Conservation (phyloP, 257 asterid genomes). For the Capsicum baccatum region DNA sequence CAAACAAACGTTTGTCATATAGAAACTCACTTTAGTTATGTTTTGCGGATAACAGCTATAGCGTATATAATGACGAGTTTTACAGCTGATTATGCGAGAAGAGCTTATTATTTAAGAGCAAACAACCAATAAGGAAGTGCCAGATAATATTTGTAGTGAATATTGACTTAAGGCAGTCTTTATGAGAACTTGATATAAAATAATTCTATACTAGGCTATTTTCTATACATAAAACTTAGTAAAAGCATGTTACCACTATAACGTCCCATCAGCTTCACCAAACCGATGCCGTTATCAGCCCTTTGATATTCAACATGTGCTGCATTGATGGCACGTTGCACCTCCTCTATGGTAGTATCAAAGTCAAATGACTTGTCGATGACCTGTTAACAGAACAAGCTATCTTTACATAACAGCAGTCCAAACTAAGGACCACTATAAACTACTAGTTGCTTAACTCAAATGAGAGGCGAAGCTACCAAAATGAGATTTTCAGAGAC, state of each 20-base stretch:
- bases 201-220: background rate
- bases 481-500: background rate
- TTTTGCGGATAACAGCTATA: background rate
- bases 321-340: conserved; percentile 96
- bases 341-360: conserved; percentile 94
- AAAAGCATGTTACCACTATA: conserved; percentile 63
- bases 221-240: too few relatives aligned
- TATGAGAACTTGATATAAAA: background rate
- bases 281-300: conserved; percentile 90
- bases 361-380: conserved; percentile 52
- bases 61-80: background rate
- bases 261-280: conserved; percentile 97
- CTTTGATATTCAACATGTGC: conserved; percentile 95
- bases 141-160: background rate
- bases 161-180: background rate
- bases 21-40: background rate
- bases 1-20: background rate
- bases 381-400: conserved; percentile 48
- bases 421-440: conserved; percentile 16
- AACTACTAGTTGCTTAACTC: conserved; percentile 13
- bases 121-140: conserved; percentile 9
- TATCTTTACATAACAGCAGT: conserved; percentile 1
- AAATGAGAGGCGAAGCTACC: background rate
- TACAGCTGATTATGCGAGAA: background rate
- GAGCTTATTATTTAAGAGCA: conserved; percentile 7